phyloP scores from a whole-genome alignment of 306 rosid species.

The Lablab purpureus region DNA sequence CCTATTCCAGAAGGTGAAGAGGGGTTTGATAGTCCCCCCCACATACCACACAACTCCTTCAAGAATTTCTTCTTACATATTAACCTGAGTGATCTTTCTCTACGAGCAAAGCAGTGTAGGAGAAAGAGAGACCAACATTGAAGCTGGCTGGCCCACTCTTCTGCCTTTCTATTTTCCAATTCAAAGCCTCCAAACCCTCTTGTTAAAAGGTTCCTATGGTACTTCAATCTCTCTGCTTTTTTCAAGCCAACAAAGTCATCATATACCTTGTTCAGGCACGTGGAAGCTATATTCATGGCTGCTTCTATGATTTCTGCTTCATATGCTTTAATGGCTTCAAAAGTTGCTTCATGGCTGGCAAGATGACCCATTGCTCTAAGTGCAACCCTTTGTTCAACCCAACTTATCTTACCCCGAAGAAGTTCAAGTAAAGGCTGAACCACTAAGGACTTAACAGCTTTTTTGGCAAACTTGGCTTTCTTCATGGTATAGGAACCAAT shows the following conservation, averaged over 20 bases:
- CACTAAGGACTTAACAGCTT: conserved; percentile 62
- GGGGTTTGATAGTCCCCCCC: conserved; percentile 64
- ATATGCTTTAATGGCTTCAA: conserved; percentile 51
- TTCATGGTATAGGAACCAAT: conserved; percentile 79
- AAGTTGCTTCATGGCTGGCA: conserved; percentile 58
- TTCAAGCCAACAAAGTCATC: conserved; percentile 53
- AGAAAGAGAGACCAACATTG: conserved; percentile 76
- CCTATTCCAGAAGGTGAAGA: conserved; percentile 66
- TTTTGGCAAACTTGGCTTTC: conserved; percentile 57
- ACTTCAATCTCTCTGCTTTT: conserved; percentile 58
- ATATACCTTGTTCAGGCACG: conserved; percentile 57
- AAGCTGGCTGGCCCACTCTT: conserved; percentile 78
- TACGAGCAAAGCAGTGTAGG: conserved; percentile 63
- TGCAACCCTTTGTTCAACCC: conserved; percentile 85
- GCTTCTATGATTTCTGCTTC: conserved; percentile 57
- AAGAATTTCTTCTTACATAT: conserved; percentile 60
- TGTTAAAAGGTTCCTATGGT: conserved; percentile 66
- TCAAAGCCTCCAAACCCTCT: conserved; percentile 70
- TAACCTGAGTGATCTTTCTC: conserved; percentile 55
- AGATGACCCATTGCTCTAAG: conserved; percentile 73
- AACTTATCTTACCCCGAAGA: conserved; percentile 66
- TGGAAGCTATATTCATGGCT: conserved; percentile 55
- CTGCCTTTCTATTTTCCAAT: conserved; percentile 68
- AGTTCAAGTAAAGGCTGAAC: conserved; percentile 63
- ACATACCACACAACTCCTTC: conserved; percentile 56